phyloP scores from a whole-genome alignment of 1,139 yeast species.

The Hyphopichia fennica region DNA sequence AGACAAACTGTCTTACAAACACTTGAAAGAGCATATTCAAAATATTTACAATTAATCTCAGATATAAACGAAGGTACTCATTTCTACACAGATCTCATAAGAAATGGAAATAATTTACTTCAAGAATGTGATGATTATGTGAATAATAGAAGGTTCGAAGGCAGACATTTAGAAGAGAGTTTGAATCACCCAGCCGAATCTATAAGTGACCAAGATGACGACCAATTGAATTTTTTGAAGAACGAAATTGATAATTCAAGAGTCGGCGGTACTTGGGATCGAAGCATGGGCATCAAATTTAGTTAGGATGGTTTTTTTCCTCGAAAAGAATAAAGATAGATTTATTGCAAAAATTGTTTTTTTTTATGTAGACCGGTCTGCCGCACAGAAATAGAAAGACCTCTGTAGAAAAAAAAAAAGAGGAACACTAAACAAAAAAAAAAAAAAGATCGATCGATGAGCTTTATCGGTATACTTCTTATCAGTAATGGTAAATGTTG shows the following conservation, averaged over 20 bases:
- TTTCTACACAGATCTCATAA: slow-evolving; percentile 66
- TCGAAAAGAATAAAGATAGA: not conserved
- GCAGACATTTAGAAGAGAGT: slow-evolving; percentile 44
- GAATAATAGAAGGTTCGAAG: slow-evolving; percentile 53
- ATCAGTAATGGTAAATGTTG: not conserved
- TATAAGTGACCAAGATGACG: not conserved
- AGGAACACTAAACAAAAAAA: not conserved
- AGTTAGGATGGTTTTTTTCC: slow-evolving; percentile 8
- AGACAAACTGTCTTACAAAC: slow-evolving; percentile 54
- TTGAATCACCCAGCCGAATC: not conserved
- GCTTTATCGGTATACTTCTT: too few species aligned
- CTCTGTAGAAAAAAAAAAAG: not conserved
- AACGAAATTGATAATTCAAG: slow-evolving; percentile 11
- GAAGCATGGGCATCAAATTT: slow-evolving; percentile 32
- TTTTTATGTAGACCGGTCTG: too few species aligned
- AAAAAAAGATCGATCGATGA: not conserved
- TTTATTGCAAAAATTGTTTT: not conserved
- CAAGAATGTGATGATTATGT: slow-evolving; percentile 56
- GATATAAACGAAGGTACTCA: slow-evolving; percentile 69
- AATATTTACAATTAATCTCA: slow-evolving; percentile 54
- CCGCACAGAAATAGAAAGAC: too few species aligned
- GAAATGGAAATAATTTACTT: slow-evolving; percentile 47
- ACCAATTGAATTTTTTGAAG: not conserved
- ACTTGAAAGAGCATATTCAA: slow-evolving; percentile 53
- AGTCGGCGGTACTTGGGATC: slow-evolving; percentile 27